Evolutionary conservation across 2,329 filamentous ascomycete species (phyloP), one percentile per base, ranked within the genome.

Genomic region (Apiospora arundinis): DNA sequence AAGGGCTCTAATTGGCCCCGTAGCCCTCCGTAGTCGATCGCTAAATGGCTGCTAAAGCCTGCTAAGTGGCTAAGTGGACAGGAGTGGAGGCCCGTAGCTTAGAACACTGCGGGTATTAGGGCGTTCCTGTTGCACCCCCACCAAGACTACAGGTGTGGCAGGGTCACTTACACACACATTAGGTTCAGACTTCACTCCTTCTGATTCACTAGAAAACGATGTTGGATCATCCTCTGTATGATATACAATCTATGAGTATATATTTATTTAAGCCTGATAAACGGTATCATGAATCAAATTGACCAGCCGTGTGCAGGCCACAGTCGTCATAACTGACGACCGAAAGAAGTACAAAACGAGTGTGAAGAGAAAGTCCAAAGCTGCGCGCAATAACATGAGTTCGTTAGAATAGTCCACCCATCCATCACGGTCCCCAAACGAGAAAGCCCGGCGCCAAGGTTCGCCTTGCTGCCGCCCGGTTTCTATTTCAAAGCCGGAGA

Each of bases 361-460:
- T 40, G 56, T 63, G 56, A 40, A 37, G 9, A 40, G 25, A 56
- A 40, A 63, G 18, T 40, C 56, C 32, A 40, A 63, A 37, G 8
- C 23, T 63, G 56, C 56, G 52, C 52, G 28, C 52, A 18, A 63
- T 40, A 40, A 37, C 56, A 63, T 63, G 56, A 63, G 56, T 63
- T 63, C 56, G 56, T 40, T 14, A 40, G 9, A 23, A 4, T 18
- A 48, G 45, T 44, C 18, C 6, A 40, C 2, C n/a, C 4, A 18
- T 14, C 21, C 28, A 37, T 37, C 28, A n/a, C 40, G 32, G 32
- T 2, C 18, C 32, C 28, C 14, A 7, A 16, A 37, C 16, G 32
- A n/a, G 21, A 5, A 5, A 11, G 14, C 23, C 56, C 32, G 21
- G 18, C 56, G 32, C n/a, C 56, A 63, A 63, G 28, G 56, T 63